Evolutionary conservation across 2,329 filamentous ascomycete species (phyloP).

Genomic region (Teratosphaeria viscida): DNA sequence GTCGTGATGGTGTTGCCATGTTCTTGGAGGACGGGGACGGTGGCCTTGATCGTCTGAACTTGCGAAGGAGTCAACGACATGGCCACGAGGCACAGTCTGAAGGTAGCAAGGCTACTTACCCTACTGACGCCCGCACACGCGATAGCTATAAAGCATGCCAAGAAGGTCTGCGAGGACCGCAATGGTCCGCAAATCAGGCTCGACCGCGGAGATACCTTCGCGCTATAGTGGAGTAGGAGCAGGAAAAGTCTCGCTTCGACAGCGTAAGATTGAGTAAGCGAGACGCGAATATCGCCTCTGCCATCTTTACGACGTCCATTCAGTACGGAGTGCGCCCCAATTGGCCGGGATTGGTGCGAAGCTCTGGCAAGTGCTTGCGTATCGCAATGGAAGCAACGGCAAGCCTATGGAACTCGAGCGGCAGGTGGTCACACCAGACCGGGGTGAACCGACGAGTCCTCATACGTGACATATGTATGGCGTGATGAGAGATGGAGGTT

Average conservation of each 20-base stretch:
- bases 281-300: too few species aligned
- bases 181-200: neutral
- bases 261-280: neutral
- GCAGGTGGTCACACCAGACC: neutral
- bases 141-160: neutral
- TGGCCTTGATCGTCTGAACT: conserved; percentile 56
- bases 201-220: neutral
- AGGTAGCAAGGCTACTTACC: neutral
- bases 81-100: neutral
- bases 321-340: too few species aligned
- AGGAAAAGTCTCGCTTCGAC: neutral
- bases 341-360: neutral
- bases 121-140: neutral
- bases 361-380: neutral
- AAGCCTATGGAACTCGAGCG: neutral
- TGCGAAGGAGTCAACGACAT: conserved; percentile 30
- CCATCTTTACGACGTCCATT: too few species aligned
- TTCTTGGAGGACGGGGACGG: conserved; percentile 56
- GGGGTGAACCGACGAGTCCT: neutral
- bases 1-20: conserved; percentile 59
- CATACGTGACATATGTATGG: neutral
- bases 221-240: neutral
- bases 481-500: neutral
- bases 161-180: neutral
- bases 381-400: neutral